These are phyloP conservation scores for Ramichloridium luteum DNA, from an alignment of 2,329 filamentous ascomycete species.

Conservation along the genomic window DNA sequence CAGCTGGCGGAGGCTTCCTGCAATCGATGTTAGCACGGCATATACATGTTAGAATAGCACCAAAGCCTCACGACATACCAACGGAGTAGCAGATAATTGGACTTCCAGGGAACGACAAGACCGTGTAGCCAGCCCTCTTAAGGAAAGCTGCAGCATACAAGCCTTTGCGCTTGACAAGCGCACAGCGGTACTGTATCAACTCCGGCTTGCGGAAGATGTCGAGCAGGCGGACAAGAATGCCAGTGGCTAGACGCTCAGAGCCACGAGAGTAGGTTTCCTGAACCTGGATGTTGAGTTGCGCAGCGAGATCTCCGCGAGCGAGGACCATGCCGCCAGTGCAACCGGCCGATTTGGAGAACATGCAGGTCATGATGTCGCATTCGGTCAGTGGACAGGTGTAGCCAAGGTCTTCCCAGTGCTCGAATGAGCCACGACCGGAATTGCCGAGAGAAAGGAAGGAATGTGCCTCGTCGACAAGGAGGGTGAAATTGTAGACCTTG, in stretches of 20 bases:
- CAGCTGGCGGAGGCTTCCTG: too few relatives aligned
- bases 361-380: too few relatives aligned
- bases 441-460: constrained; percentile 4
- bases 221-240: constrained; percentile 1
- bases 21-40: too few relatives aligned
- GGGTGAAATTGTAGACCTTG: constrained; percentile 1
- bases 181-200: not conserved
- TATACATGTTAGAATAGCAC: too few relatives aligned
- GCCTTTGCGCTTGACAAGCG: not conserved
- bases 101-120: not conserved
- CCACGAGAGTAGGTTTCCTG: not conserved
- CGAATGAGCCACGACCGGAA: constrained; percentile 4
- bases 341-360: constrained; percentile 3
- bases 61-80: too few relatives aligned
- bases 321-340: constrained; percentile 3
- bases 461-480: constrained; percentile 4
- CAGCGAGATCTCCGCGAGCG: not conserved
- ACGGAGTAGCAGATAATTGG: too few relatives aligned
- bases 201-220: constrained; percentile 1
- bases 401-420: too few relatives aligned
- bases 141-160: not conserved
- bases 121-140: not conserved
- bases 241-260: not conserved
- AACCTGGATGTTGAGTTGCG: not conserved
- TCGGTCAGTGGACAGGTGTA: too few relatives aligned